Evolutionary conservation across 352 stramenopile genomes (phyloP), one percentile per base, ranked within the genome.

Genomic region (Pythium monospermum): DNA sequence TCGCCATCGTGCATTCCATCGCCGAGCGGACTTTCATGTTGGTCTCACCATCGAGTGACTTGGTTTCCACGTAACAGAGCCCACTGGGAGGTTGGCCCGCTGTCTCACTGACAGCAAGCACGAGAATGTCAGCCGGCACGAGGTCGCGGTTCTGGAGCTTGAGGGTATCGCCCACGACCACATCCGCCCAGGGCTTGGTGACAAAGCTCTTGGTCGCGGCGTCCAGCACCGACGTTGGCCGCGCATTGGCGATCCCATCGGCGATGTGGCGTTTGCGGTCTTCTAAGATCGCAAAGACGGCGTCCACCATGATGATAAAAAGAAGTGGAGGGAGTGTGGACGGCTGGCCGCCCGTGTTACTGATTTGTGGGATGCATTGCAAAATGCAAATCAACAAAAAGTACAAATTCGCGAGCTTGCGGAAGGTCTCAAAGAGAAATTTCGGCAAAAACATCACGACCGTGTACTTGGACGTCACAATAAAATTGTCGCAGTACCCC

Each of bases 381-480:
- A 93, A 63, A 25, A 85, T 87, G 25, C 83, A 93, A 54, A 97
- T 89, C 44, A 93, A 35, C 18, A 98, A 70, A 59, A 98, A 98
- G 69, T 98, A 98, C 37, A 95, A 61, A 33, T 98, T 98, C 26
- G 90, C 91, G 32, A 96, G 73, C 61, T 96, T 96, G 22, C 80
- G 80, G 57, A 93, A 93, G 28, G 73, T 87, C 64, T 97, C 88
- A 39, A 94, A 92, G 28, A 97, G 72, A 35, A 97, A 97, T 51
- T 91, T 94, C 32, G 87, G 87, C 42, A 97, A 28, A 56, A 97
- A 97, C 52, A 70, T 92, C 12, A 86, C 57, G 15, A 74, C 41
- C 26, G 85, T 94, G 73, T 97, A 97, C 71, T 97, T 97, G 60
- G 72, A 93, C 36, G 91, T 97, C 21, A 91, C 64, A 49, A 97